These are phyloP conservation scores for Colletotrichum plurivorum DNA, from an alignment of 2,329 filamentous ascomycete species.

Conservation along the genomic window DNA sequence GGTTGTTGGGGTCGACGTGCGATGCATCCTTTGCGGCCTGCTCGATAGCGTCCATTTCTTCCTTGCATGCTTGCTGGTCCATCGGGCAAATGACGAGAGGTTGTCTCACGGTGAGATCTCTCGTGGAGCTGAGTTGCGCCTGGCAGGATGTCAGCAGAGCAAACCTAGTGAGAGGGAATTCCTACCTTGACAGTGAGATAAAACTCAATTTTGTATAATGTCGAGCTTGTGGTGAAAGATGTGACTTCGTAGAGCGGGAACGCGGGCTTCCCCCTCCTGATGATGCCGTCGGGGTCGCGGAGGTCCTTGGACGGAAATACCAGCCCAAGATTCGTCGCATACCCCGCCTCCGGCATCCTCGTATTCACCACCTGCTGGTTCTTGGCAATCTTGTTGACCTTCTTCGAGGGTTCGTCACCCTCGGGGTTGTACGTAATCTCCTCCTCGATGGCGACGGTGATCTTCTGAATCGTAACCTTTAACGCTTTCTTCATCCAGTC, in stretches of 20 bases:
- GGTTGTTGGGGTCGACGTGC: conserved; percentile 88
- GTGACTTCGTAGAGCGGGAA: conserved; percentile 92
- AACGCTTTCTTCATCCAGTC: conserved; percentile 93
- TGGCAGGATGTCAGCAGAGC: conserved; percentile 53
- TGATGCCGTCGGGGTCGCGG: conserved; percentile 87
- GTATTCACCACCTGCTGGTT: conserved; percentile 85
- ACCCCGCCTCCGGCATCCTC: conserved; percentile 91
- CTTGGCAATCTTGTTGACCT: conserved; percentile 88
- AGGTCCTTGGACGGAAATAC: conserved; percentile 93
- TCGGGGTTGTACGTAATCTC: conserved; percentile 99
- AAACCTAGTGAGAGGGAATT: conserved; percentile 36
- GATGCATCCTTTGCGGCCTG: conserved; percentile 94
- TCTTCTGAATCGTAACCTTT: conserved; percentile 93
- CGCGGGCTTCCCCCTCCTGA: conserved; percentile 85
- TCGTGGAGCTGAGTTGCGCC: conserved; percentile 89
- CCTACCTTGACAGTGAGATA: conserved; percentile 92
- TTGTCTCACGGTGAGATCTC: conserved; percentile 90
- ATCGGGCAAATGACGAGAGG: conserved; percentile 96
- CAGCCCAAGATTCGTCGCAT: conserved; percentile 91
- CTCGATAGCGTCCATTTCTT: conserved; percentile 98
- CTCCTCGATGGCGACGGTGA: conserved; percentile 94
- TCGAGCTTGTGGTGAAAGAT: conserved; percentile 94
- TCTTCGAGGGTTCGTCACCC: conserved; percentile 93
- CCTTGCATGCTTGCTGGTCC: conserved; percentile 95
- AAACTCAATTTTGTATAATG: conserved; percentile 98